Base-by-base conservation (phyloP, 352 stramenopile genomes). In the Saprolegnia parasitica region DNA sequence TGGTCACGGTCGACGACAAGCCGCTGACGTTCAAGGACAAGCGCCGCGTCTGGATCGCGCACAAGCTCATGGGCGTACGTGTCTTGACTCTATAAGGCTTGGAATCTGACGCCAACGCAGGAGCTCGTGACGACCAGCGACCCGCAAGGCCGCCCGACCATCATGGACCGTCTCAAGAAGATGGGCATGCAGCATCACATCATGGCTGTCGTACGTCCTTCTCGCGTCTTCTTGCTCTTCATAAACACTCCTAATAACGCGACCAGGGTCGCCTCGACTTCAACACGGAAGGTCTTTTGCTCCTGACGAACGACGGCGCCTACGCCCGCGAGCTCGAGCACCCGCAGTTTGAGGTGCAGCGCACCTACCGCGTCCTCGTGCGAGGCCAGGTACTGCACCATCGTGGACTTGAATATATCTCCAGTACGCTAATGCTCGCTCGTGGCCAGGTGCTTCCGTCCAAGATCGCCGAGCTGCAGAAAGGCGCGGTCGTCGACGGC, bases 291-390 rank as follows among this genome's bases (percentile, higher is more conserved):
- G 92, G 92, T 1, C 74, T 98, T 35, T 72, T 98, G 67, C 79
- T 98, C n/a, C 80, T 98, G 15, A 97, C 90, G 15, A 97, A 96
- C 72, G 84, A 97, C 68, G 92, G 92, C 32, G 90, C 95, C 66
- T 96, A 96, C 71, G 87, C 91, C 24, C 78, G 90, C 16, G 70
- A 86, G 46, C 73, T 98, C 70, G 92, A 98, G 70, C 90, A 96
- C 60, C 92, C 92, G 23, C 86, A 82, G 73, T 91, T 71, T 58
- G 77, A 79, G 23, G 74, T 97, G 49, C 45, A 76, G 56, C 80
- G 91, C 26, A 82, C 89, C 6, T 97, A 97, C 70, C 88, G 86
- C 18, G 90, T 83, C 9, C 79, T 95, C 32, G 87, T 97, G 52
- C 87, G 88, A 23, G 88, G 89, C 39, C 78, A 81, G 29, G 79